Conservation (phyloP, 768 basidiomycete genomes). For the Lentinula sp. region DNA sequence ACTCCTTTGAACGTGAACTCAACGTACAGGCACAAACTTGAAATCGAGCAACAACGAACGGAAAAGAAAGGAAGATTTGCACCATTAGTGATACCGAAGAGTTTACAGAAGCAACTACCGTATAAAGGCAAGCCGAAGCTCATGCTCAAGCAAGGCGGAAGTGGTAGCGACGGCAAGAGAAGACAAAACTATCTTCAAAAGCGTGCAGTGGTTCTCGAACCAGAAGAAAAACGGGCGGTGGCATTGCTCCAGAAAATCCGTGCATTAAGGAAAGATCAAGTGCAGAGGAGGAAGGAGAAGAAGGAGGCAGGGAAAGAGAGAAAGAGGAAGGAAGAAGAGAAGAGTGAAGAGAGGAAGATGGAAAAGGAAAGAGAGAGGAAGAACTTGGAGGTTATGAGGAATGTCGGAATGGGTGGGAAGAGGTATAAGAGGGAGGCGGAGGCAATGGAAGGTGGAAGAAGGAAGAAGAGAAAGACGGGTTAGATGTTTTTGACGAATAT, state of each 20-base stretch:
- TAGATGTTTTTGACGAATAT: neutral
- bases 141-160: constrained; percentile 55
- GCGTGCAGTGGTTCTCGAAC: constrained; percentile 91
- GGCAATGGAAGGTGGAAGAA: constrained; percentile 47
- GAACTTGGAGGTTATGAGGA: constrained; percentile 72
- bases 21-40: constrained; percentile 57
- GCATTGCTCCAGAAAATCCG: constrained; percentile 91
- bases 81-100: constrained; percentile 79
- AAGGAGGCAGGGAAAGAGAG: constrained; percentile 68
- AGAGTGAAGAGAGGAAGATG: constrained; percentile 51
- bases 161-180: constrained; percentile 10
- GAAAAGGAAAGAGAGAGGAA: constrained; percentile 74
- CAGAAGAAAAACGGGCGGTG: constrained; percentile 90
- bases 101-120: constrained; percentile 86
- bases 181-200: constrained; percentile 86
- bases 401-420: constrained; percentile 66
- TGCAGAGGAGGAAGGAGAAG: constrained; percentile 73
- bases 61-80: constrained; percentile 51
- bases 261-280: constrained; percentile 86
- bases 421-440: constrained; percentile 42
- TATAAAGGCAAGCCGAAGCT: constrained; percentile 90
- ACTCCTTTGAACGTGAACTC: constrained; percentile 82
- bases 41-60: constrained; percentile 63
- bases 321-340: constrained; percentile 69
- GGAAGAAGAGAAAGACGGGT: constrained; percentile 46